Evolutionary conservation across 1,284 basidiomycete species (phyloP).

Genomic region (Austroboletus novae-zelandiae): DNA sequence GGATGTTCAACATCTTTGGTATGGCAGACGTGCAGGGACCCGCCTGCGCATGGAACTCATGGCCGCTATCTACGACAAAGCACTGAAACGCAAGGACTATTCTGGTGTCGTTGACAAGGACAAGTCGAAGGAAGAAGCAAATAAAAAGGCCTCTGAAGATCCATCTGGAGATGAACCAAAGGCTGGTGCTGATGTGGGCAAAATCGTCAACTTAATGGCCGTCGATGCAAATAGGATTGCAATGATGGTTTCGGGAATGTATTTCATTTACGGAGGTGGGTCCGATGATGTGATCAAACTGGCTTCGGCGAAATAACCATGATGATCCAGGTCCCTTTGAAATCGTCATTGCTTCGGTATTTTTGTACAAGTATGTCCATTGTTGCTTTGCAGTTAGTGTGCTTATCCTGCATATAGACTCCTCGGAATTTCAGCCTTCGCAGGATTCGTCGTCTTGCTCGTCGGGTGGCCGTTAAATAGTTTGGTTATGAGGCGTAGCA

Average conservation of each 20-base stretch:
- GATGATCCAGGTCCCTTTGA: constrained; percentile 51
- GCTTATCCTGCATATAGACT: constrained; percentile 46
- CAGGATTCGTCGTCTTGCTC: constrained; percentile 77
- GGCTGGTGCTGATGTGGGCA: constrained; percentile 70
- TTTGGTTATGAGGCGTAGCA: constrained; percentile 56
- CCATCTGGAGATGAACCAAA: constrained; percentile 50
- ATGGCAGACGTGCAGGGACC: constrained; percentile 54
- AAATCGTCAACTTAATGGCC: constrained; percentile 80
- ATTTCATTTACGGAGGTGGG: constrained; percentile 64
- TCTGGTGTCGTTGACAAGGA: constrained; percentile 70
- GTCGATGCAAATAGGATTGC: constrained; percentile 62
- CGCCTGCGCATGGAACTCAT: constrained; percentile 61
- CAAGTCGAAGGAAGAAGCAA: constrained; percentile 25
- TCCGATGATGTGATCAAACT: background rate
- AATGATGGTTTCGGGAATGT: constrained; percentile 49
- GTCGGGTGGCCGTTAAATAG: constrained; percentile 76
- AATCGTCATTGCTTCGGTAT: constrained; percentile 67
- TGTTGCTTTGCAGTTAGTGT: background rate
- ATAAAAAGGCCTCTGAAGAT: constrained; percentile 18
- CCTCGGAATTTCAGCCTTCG: constrained; percentile 81
- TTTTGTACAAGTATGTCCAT: constrained; percentile 71
- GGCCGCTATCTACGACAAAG: constrained; percentile 86
- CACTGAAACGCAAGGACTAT: constrained; percentile 81
- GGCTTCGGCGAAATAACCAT: background rate
- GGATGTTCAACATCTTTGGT: constrained; percentile 69